Percentiles rank a stretch among this genome's conserved stretches.
phyloP scores from a whole-genome alignment of 805 yeast species.

The Lipomyces starkeyi region DNA sequence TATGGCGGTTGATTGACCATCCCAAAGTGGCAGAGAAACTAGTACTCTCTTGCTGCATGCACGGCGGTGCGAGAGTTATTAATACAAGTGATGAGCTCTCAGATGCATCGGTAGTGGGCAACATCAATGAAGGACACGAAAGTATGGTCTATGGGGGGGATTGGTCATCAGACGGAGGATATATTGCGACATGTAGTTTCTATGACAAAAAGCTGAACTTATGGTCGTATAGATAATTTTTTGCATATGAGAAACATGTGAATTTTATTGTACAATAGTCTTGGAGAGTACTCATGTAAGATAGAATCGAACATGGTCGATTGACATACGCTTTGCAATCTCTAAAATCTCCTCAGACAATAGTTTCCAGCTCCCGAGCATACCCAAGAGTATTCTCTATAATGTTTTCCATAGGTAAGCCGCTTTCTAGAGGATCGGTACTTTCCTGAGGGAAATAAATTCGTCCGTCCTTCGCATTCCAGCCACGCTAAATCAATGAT shows the following conservation, averaged over 20 bases:
- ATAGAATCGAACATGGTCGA: not conserved
- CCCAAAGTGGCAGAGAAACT: conserved; percentile 41
- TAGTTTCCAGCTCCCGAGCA: conserved; percentile 91
- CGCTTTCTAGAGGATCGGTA: conserved; percentile 46
- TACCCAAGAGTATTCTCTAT: conserved; percentile 79
- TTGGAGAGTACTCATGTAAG: not conserved
- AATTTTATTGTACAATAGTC: conserved; percentile 20
- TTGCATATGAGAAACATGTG: not conserved
- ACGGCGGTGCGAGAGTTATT: conserved; percentile 85
- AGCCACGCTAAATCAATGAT: conserved; percentile 51
- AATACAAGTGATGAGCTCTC: conserved; percentile 42
- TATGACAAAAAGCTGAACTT: conserved; percentile 82
- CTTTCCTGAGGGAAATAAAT: conserved; percentile 47
- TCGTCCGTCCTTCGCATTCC: conserved; percentile 60
- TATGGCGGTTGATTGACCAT: conserved; percentile 85
- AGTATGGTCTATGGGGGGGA: conserved; percentile 98
- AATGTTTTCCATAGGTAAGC: conserved; percentile 52
- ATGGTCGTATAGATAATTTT: conserved; percentile 55
- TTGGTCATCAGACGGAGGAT: conserved; percentile 62
- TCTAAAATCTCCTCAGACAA: conserved; percentile 57
- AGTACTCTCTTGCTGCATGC: conserved; percentile 87
- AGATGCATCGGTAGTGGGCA: conserved; percentile 24
- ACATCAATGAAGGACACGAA: conserved; percentile 61
- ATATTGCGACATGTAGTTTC: conserved; percentile 84
- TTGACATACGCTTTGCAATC: not conserved